A percentile compares a stretch with the other conserved stretches of the same genome.
Conservation (phyloP, 306 rosid genomes). For the Citrullus colocynthis region DNA sequence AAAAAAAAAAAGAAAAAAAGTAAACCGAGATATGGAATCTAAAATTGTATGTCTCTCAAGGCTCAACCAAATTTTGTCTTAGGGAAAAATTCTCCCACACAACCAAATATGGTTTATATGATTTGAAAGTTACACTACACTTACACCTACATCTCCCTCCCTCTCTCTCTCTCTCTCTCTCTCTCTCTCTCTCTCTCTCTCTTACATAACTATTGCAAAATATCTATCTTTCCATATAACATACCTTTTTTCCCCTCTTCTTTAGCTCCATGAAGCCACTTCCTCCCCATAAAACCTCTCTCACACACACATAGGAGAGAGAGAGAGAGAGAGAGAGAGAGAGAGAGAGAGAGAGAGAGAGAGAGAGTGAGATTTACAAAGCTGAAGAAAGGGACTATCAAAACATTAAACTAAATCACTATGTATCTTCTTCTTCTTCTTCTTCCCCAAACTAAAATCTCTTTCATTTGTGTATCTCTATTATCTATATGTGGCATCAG, state of each 20-base stretch:
- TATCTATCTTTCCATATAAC: no score
- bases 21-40: background rate
- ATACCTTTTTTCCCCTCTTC: background rate
- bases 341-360: background rate
- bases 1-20: no score
- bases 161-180: background rate
- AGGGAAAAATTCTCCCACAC: background rate
- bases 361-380: background rate
- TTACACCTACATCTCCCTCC: background rate
- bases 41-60: background rate
- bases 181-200: background rate
- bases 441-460: background rate
- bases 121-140: background rate
- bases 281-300: background rate
- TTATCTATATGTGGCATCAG: background rate
- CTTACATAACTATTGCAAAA: background rate
- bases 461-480: background rate
- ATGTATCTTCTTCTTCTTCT: background rate
- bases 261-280: background rate
- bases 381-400: background rate
- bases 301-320: background rate
- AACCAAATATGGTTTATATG: background rate
- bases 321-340: background rate
- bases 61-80: background rate
- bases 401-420: background rate